Conservation (phyloP, 495 filamentous ascomycete genomes). For the Letharia columbiana region DNA sequence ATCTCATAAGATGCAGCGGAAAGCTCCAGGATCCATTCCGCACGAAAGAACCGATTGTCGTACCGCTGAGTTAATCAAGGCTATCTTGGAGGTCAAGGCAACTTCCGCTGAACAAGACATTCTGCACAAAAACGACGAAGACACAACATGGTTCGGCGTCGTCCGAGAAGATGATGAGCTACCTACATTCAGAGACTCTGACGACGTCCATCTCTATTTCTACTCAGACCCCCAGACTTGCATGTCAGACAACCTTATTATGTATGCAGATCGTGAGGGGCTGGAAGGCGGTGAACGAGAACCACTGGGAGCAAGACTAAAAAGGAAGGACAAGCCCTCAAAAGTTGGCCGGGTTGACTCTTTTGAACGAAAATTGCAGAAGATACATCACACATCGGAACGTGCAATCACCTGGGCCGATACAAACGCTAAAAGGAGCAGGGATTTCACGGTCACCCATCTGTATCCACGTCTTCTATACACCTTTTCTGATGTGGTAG, state of each 20-base stretch:
- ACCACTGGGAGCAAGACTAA: conserved; percentile 22
- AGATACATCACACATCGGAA: conserved; percentile 9
- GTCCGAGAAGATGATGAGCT: conserved; percentile 28
- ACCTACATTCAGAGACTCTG: conserved; percentile 34
- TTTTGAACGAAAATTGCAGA: conserved; percentile 11
- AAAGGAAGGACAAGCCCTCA: conserved; percentile 9
- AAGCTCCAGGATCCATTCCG: conserved; percentile 18
- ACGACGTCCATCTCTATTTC: conserved; percentile 30
- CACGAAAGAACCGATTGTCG: conserved; percentile 22
- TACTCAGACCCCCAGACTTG: conserved; percentile 27
- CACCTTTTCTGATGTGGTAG: conserved; percentile 20
- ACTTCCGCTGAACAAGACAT: conserved; percentile 15
- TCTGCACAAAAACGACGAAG: conserved; percentile 31
- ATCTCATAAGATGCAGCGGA: neutral
- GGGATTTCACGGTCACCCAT: conserved; percentile 35
- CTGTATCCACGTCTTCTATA: conserved; percentile 47
- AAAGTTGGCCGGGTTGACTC: conserved; percentile 6
- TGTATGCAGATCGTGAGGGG: conserved; percentile 35
- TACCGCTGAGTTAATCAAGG: conserved; percentile 13
- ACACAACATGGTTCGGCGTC: conserved; percentile 44
- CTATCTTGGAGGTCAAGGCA: conserved; percentile 6
- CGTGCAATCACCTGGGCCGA: conserved; percentile 17
- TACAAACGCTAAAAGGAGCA: conserved; percentile 11
- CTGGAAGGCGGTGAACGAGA: conserved; percentile 27
- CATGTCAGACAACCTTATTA: conserved; percentile 18